phyloP scores from a whole-genome alignment of 2,329 filamentous ascomycete genomes.

The Fusarium sp. region DNA sequence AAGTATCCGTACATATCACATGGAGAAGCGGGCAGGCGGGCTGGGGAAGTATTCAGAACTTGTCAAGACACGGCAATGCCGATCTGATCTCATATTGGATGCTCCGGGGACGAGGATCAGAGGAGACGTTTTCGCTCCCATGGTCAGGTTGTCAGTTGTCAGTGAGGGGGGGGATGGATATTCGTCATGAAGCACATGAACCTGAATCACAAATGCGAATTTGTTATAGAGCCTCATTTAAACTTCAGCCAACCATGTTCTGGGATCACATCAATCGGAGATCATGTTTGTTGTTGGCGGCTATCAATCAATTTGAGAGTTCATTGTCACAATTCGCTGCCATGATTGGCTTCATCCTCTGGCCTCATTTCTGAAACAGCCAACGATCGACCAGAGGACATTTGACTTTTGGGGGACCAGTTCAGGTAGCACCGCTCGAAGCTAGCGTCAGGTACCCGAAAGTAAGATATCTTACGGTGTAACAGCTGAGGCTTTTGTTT shows the following conservation, averaged over 20 bases:
- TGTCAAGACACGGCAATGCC: conserved; percentile 18
- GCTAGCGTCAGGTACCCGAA: conserved; percentile 45
- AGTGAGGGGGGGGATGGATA: background rate
- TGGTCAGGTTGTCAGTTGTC: background rate
- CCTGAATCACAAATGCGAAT: conserved; percentile 3
- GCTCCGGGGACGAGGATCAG: conserved; percentile 4
- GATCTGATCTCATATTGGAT: conserved; percentile 17
- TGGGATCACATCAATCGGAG: background rate
- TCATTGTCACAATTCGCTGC: conserved; percentile 3
- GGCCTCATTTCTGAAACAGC: conserved; percentile 11
- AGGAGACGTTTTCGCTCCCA: conserved; percentile 11
- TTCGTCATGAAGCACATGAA: background rate
- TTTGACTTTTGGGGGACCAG: conserved; percentile 11
- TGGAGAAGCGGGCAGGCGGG: no score
- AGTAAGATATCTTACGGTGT: conserved; percentile 11
- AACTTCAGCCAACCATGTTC: conserved; percentile 8
- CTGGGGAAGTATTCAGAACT: no score
- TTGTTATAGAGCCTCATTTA: conserved; percentile 16
- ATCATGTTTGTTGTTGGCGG: conserved; percentile 25
- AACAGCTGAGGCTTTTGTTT: conserved; percentile 20
- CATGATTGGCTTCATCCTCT: conserved; percentile 29
- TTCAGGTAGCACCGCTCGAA: conserved; percentile 5
- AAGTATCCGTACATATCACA: no score
- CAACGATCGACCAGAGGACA: conserved; percentile 26
- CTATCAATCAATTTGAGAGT: conserved; percentile 32